Evolutionary conservation across 495 filamentous ascomycete genomes (phyloP).

Genomic region (Penicillium taxi): DNA sequence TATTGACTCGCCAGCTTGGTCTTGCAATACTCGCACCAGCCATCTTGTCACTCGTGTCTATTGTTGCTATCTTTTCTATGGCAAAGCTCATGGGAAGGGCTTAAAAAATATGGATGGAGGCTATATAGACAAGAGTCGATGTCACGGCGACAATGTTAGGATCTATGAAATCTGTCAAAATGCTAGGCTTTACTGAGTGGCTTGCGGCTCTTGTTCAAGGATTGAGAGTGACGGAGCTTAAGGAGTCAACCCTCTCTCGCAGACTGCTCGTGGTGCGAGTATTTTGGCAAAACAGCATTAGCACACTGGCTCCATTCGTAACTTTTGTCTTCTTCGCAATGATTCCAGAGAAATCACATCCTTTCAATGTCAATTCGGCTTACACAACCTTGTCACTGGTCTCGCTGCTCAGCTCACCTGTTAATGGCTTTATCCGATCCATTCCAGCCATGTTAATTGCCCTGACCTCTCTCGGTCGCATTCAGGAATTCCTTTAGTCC

Average conservation of each 20-base stretch:
- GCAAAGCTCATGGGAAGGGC: constrained; percentile 1
- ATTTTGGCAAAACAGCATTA: background rate
- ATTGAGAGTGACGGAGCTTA: constrained; percentile 12
- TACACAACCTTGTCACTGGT: constrained; percentile 5
- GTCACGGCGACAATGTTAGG: constrained; percentile 39
- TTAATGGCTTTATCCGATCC: constrained; percentile 8
- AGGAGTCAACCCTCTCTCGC: constrained; percentile 10
- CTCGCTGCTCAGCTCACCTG: constrained; percentile 3
- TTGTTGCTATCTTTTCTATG: constrained; percentile 1
- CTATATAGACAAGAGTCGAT: constrained; percentile 43
- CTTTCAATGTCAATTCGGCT: constrained; percentile 1
- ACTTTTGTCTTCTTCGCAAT: background rate
- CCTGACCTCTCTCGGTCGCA: constrained; percentile 6
- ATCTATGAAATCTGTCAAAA: constrained; percentile 48
- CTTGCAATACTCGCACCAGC: background rate
- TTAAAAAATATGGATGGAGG: constrained; percentile 21
- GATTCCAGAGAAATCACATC: background rate
- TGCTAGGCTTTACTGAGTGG: constrained; percentile 41
- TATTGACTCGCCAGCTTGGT: constrained; percentile 1
- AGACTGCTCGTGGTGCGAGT: background rate
- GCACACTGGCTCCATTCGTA: background rate
- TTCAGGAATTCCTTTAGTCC: constrained; percentile 11
- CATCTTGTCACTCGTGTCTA: background rate
- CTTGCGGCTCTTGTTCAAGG: constrained; percentile 19
- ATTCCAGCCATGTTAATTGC: constrained; percentile 9